Conservation (phyloP, 345 rosid genomes). For the thale cress (Arabidopsis thaliana) region TAIR10.1 NC_003076.8:20423001-20423500, state of each 20-base stretch:
- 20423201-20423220: conserved; percentile 68
- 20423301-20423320: background rate
- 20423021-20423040: conserved; percentile 67
- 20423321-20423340: background rate
- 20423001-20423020: conserved; percentile 66
- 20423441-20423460: conserved; percentile 77
- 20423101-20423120: conserved; percentile 63
- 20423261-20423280: conserved; percentile 53
- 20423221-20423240: conserved; percentile 67
- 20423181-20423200: conserved; percentile 62
- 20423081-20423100: conserved; percentile 59
- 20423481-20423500: conserved; percentile 82
- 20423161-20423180: conserved; percentile 91
- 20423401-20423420: conserved; percentile 70
- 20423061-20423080: conserved; percentile 59
- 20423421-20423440: conserved; percentile 64
- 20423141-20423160: conserved; percentile 78
- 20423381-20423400: conserved; percentile 96
- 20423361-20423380: conserved; percentile 69
- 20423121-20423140: conserved; percentile 64
- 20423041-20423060: conserved; percentile 71
- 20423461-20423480: conserved; percentile 85
- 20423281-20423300: background rate
- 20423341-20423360: conserved; percentile 65
- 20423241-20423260: conserved; percentile 69